Evolutionary conservation across 352 stramenopile species (phyloP), one percentile per base, ranked within the genome.

Genomic region (Phytophthora europaea): DNA sequence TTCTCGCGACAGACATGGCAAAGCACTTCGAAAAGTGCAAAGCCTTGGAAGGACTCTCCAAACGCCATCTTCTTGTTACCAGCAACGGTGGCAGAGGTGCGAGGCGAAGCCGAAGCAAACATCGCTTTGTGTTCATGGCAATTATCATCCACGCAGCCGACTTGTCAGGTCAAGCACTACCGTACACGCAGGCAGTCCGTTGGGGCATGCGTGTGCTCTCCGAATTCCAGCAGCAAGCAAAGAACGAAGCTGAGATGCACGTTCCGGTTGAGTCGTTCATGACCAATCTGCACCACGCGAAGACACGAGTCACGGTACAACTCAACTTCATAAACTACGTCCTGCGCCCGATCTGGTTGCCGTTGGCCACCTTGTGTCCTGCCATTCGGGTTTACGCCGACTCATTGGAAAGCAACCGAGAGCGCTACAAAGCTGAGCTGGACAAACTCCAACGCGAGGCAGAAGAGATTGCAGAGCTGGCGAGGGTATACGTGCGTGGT

Each of bases 311-410:
- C 38, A 94, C 81, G 12, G 84, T 92, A 20, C 86, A 95, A 58
- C 81, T 91, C 57, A 89, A 89, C 69, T 94, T 92, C 54, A 87
- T 91, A 64, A 88, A 88, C 69, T 95, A 91, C 63, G 86, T 95
- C 9, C 58, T 92, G 40, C 75, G 83, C 23, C 88, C 88, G 0
- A 86, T 96, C n/a, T 96, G 83, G 82, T 54, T 85, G 20, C 81
- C 82, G 31, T 72, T 88, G 22, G 72, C 75, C 2, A 72, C 76
- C n/a, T 62, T 91, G 28, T 89, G 80, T 60, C 80, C 76, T 51
- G 70, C 80, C 5, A 43, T 93, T 50, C 80, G 82, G 2, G 71
- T 91, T 6, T 92, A 92, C 31, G 81, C 79, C 0, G 80, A 92
- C 45, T 77, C 82, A 6, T 66, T 92, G 31, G 85, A 92, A 61